phyloP scores from a whole-genome alignment of 768 basidiomycete species.

The Mrakia blollopis region DNA sequence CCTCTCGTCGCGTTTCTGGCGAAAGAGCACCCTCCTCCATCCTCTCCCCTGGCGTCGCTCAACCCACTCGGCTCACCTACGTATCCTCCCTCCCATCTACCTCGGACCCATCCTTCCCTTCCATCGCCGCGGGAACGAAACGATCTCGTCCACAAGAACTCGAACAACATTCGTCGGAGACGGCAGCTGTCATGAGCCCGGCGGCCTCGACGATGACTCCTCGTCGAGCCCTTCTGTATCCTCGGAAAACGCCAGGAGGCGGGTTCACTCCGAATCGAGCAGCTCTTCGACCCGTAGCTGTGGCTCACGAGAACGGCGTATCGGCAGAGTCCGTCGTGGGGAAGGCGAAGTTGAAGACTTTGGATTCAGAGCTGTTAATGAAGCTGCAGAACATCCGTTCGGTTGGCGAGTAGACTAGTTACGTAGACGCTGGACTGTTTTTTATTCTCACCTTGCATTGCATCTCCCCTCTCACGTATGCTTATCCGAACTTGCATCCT shows the following conservation, averaged over 20 bases:
- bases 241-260: neutral
- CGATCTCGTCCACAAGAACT: slow-evolving; percentile 22
- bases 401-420: neutral
- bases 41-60: neutral
- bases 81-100: neutral
- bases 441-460: neutral
- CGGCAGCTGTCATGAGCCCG: neutral
- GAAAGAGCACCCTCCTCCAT: neutral
- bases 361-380: neutral
- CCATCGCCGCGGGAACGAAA: slow-evolving; percentile 1
- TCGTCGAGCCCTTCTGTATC: neutral
- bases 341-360: neutral
- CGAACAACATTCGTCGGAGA: neutral
- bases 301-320: neutral
- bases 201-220: neutral
- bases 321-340: neutral
- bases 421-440: neutral
- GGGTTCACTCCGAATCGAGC: neutral
- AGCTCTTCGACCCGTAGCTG: neutral
- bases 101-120: neutral
- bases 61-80: neutral
- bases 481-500: neutral
- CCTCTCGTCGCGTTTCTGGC: slow-evolving; percentile 7
- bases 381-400: neutral
- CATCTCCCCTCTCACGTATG: neutral